Percentiles rank a stretch among this genome's conserved stretches.
Evolutionary conservation across 176 grass and related monocot genomes (phyloP).

Genomic region (Cymbopogon citratus): DNA sequence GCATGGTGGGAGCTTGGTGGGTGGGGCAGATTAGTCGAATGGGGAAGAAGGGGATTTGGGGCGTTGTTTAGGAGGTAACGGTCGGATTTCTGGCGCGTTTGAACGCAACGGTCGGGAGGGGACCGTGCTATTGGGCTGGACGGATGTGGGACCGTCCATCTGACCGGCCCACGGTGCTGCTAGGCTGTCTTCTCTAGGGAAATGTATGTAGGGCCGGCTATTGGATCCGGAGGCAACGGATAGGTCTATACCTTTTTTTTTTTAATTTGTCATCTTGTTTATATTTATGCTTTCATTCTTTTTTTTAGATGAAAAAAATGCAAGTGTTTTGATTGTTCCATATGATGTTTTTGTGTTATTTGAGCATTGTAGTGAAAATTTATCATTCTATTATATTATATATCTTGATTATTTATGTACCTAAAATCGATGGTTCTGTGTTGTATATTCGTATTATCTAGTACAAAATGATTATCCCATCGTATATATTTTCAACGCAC

Average conservation of each 20-base stretch:
- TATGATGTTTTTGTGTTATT: neutral
- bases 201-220: neutral
- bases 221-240: neutral
- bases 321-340: neutral
- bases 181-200: neutral
- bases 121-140: neutral
- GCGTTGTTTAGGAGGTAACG: constrained; percentile 36
- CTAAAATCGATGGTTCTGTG: neutral
- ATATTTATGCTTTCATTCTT: too few relatives aligned
- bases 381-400: neutral
- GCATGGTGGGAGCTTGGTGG: neutral
- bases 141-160: neutral
- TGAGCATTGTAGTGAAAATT: neutral
- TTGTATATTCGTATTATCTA: too few relatives aligned
- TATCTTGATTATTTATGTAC: neutral
- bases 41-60: neutral
- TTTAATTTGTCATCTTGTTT: too few relatives aligned
- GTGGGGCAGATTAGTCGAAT: neutral
- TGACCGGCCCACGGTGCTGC: neutral
- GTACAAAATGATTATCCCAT: too few relatives aligned
- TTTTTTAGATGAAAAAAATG: too few relatives aligned
- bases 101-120: constrained; percentile 55
- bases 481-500: too few relatives aligned
- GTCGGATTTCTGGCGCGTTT: constrained; percentile 62
- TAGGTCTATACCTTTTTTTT: neutral